These are phyloP conservation scores for Punica granatum DNA, from an alignment of 345 rosid genomes.

Conservation along the genomic window DNA sequence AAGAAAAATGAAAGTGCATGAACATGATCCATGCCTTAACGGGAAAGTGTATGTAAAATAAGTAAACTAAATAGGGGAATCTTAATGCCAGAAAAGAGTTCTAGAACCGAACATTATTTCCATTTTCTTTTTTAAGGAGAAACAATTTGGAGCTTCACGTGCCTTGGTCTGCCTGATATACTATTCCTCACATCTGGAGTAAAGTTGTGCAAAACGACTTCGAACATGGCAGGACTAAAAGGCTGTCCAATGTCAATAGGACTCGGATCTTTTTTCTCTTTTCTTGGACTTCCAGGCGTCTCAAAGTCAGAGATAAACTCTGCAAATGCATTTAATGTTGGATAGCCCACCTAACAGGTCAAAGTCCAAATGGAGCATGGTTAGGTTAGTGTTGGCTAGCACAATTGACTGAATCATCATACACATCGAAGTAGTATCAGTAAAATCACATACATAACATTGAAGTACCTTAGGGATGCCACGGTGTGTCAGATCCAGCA, in stretches of 20 bases:
- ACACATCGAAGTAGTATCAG: neutral
- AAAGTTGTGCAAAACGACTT: conserved; percentile 63
- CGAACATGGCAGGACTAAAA: conserved; percentile 76
- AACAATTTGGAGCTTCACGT: conserved; percentile 18
- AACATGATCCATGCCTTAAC: neutral
- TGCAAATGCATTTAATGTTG: conserved; percentile 63
- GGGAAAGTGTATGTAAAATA: neutral
- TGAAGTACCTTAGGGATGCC: conserved; percentile 53
- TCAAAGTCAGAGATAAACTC: conserved; percentile 64
- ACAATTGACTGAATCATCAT: neutral
- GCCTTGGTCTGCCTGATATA: conserved; percentile 85
- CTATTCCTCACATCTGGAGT: conserved; percentile 78
- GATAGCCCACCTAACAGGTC: conserved; percentile 55
- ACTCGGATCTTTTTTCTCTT: conserved; percentile 33
- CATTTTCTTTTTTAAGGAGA: neutral
- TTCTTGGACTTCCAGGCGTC: conserved; percentile 34
- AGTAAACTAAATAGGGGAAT: neutral
- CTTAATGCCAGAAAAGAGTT: neutral
- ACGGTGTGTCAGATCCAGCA: conserved; percentile 49
- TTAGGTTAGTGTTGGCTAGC: neutral
- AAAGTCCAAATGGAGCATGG: neutral
- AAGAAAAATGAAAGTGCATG: neutral
- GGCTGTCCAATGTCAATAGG: conserved; percentile 66
- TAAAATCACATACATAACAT: neutral
- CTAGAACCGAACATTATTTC: neutral